These are phyloP conservation scores for Wickerhamomyces xylosicus DNA, from an alignment of 805 yeast species.

Conservation along the genomic window DNA sequence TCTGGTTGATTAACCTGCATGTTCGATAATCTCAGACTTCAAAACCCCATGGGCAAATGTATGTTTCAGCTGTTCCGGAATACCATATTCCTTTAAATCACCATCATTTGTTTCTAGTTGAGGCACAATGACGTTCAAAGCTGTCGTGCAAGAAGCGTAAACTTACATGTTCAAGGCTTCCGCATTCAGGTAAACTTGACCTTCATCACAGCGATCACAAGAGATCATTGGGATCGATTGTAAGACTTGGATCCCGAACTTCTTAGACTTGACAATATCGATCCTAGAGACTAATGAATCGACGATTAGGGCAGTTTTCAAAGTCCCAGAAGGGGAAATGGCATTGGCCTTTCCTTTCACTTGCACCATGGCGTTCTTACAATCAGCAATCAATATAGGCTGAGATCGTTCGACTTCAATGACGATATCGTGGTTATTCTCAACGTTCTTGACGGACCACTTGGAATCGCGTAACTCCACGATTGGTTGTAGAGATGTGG, in stretches of 20 bases:
- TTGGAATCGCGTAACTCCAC: constrained; percentile 80
- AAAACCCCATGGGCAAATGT: constrained; percentile 50
- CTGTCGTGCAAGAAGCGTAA: constrained; percentile 75
- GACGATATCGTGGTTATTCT: constrained; percentile 47
- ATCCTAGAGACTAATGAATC: constrained; percentile 83
- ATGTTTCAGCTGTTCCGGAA: constrained; percentile 90
- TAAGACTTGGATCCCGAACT: constrained; percentile 77
- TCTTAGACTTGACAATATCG: constrained; percentile 72
- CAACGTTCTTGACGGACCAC: constrained; percentile 82
- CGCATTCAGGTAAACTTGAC: constrained; percentile 66
- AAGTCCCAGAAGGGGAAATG: constrained; percentile 65
- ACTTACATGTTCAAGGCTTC: constrained; percentile 64
- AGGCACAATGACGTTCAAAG: constrained; percentile 80
- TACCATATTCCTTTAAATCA: constrained; percentile 71
- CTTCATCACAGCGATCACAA: constrained; percentile 83
- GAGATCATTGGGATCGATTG: constrained; percentile 78
- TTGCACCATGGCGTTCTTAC: constrained; percentile 64
- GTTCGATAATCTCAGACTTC: constrained; percentile 67
- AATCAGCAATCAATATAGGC: constrained; percentile 80
- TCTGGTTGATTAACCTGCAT: constrained; percentile 65
- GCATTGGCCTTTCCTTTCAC: constrained; percentile 90
- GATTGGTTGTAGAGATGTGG: too few species aligned
- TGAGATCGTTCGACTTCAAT: constrained; percentile 80
- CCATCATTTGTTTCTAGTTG: constrained; percentile 54
- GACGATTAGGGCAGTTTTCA: constrained; percentile 64